Conservation (phyloP, 306 rosid genomes). For the Ammopiptanthus mongolicus region DNA sequence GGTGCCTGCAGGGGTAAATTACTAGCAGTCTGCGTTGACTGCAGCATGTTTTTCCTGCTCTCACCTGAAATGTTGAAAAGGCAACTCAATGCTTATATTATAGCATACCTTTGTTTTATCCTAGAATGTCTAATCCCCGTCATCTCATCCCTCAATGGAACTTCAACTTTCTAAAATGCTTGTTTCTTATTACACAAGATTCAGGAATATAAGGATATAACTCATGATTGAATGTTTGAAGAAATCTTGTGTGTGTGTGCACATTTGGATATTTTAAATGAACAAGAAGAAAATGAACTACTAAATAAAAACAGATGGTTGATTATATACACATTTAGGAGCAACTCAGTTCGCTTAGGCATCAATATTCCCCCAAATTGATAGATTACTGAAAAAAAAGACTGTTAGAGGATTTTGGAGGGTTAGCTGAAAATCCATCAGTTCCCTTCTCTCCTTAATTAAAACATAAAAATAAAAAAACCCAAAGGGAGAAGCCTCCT, state of each 20-base stretch:
- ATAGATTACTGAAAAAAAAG: too few relatives aligned
- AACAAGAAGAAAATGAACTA: too few relatives aligned
- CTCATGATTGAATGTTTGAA: neutral
- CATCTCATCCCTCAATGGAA: neutral
- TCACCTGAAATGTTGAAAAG: neutral
- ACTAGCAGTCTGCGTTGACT: neutral
- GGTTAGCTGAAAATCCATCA: too few relatives aligned
- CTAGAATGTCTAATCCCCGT: neutral
- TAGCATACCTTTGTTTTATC: neutral
- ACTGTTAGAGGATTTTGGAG: too few relatives aligned
- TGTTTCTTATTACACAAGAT: neutral
- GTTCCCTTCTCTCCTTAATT: too few relatives aligned
- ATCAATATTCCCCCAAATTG: too few relatives aligned
- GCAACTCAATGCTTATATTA: neutral
- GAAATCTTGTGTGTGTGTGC: neutral
- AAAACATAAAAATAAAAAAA: too few relatives aligned
- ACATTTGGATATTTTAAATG: too few relatives aligned
- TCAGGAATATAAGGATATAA: neutral
- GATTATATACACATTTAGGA: too few relatives aligned
- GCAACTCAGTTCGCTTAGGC: too few relatives aligned
- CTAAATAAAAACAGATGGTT: too few relatives aligned
- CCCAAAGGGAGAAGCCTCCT: neutral
- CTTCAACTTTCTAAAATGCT: neutral
- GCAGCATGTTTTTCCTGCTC: neutral
- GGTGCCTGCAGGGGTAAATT: neutral